A percentile compares a stretch with the other conserved stretches of the same genome.
These are phyloP conservation scores for Didymella keratinophila DNA, from an alignment of 2,329 filamentous ascomycete species.

Conservation along the genomic window DNA sequence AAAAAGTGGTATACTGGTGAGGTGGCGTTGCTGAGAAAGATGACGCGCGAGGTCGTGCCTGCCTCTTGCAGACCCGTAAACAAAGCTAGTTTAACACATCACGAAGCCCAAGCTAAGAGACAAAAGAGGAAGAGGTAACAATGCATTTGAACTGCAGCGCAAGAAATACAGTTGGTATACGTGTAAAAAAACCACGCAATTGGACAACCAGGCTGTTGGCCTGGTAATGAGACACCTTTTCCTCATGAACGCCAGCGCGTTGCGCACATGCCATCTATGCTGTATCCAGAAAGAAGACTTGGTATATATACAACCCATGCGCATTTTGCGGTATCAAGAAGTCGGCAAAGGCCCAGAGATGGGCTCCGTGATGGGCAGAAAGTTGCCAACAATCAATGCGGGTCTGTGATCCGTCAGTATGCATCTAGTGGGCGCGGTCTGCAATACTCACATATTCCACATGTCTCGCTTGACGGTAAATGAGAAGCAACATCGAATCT, in stretches of 20 bases:
- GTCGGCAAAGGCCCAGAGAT: conserved; percentile 33
- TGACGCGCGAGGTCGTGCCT: conserved; percentile 1
- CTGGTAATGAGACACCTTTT: background rate
- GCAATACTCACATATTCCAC: conserved; percentile 85
- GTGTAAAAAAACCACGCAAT: background rate
- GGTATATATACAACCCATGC: conserved; percentile 1
- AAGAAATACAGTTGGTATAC: conserved; percentile 3
- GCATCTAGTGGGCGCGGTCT: no score
- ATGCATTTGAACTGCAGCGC: background rate
- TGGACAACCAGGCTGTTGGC: background rate
- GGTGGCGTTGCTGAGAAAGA: background rate
- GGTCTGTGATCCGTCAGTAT: conserved; percentile 63
- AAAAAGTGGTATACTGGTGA: conserved; percentile 1
- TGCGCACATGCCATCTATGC: background rate
- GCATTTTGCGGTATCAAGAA: conserved; percentile 10
- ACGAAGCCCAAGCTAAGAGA: background rate
- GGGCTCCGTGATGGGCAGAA: conserved; percentile 79
- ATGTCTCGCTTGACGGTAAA: conserved; percentile 95
- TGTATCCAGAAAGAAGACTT: background rate
- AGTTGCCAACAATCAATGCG: conserved; percentile 94
- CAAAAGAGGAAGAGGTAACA: background rate
- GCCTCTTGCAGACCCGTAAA: conserved; percentile 3
- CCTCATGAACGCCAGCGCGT: conserved; percentile 1
- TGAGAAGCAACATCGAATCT: conserved; percentile 94
- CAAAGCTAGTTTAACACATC: background rate